Percentiles rank a stretch among this genome's conserved stretches.
phyloP scores from a whole-genome alignment of 257 asterid species.

The Solanum neorickii region DNA sequence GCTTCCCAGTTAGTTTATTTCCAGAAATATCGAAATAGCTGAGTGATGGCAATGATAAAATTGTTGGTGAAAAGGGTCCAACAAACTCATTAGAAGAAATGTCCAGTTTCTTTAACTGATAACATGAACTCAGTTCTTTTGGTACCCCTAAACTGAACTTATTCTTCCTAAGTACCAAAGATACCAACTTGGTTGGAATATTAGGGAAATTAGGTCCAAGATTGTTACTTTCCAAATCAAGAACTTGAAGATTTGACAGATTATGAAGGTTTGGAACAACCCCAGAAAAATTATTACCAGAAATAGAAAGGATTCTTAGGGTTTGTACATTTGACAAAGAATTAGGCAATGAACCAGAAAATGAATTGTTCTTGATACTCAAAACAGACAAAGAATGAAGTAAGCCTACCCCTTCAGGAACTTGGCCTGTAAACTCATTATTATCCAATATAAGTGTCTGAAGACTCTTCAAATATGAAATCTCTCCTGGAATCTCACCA shows the following conservation, averaged over 20 bases:
- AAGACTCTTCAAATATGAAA: slow-evolving; percentile 37
- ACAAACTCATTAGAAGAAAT: slow-evolving; percentile 45
- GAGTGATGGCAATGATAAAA: slow-evolving; percentile 51
- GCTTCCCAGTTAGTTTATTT: slow-evolving; percentile 61
- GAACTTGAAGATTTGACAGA: slow-evolving; percentile 60
- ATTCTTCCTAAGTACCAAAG: slow-evolving; percentile 51
- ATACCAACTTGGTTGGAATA: slow-evolving; percentile 42
- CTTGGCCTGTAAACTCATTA: slow-evolving; percentile 42
- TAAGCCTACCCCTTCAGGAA: slow-evolving; percentile 44
- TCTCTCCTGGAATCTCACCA: slow-evolving; percentile 52
- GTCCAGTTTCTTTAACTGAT: slow-evolving; percentile 52
- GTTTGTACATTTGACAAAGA: slow-evolving; percentile 23
- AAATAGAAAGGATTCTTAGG: slow-evolving; percentile 44
- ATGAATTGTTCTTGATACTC: slow-evolving; percentile 65
- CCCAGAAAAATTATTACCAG: slow-evolving; percentile 51
- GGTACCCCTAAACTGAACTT: slow-evolving; percentile 40
- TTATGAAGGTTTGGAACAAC: slow-evolving; percentile 30
- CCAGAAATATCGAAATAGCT: slow-evolving; percentile 54
- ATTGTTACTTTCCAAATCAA: slow-evolving; percentile 50
- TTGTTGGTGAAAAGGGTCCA: slow-evolving; percentile 35
- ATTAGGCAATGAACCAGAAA: slow-evolving; percentile 40
- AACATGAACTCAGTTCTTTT: slow-evolving; percentile 33
- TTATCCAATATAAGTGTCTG: slow-evolving; percentile 65
- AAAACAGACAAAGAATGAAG: slow-evolving; percentile 43
- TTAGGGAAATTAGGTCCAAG: slow-evolving; percentile 64